phyloP scores from a whole-genome alignment of 192 early-diverging fungal genomes.

The Coemansia sp. region DNA sequence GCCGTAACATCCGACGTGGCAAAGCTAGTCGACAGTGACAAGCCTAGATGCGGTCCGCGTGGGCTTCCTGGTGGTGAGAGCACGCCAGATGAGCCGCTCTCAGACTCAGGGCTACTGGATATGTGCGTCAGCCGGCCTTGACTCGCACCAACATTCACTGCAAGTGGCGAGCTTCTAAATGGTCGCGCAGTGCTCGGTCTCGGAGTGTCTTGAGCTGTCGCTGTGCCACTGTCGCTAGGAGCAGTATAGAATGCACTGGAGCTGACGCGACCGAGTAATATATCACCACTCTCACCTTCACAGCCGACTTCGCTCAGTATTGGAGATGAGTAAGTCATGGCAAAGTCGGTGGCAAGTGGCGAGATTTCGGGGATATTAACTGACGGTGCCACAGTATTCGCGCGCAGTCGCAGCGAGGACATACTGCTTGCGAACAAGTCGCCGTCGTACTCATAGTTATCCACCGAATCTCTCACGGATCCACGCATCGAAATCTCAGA shows the following conservation, averaged over 20 bases:
- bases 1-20: conserved; percentile 22
- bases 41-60: not conserved
- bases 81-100: conserved; percentile 3
- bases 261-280: not conserved
- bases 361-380: conserved; percentile 6
- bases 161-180: conserved; percentile 38
- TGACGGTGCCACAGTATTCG: conserved; percentile 18
- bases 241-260: not conserved
- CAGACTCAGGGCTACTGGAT: conserved; percentile 17
- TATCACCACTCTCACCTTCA: not conserved
- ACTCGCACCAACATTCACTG: conserved; percentile 5
- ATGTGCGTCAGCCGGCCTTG: not conserved
- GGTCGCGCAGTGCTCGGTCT: conserved; percentile 18
- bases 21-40: conserved; percentile 19
- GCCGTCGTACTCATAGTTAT: not conserved
- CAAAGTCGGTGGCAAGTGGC: conserved; percentile 15
- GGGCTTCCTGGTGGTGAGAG: conserved; percentile 27
- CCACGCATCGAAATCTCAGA: conserved; percentile 9
- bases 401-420: conserved; percentile 21
- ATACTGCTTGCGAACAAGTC: not conserved
- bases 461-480: not conserved
- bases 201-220: conserved; percentile 10
- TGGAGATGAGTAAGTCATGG: conserved; percentile 6
- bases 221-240: not conserved
- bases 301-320: not conserved